Percentiles rank a stretch among this genome's conserved stretches.
Conservation (phyloP, 768 basidiomycete genomes). For the Panaeolus papilionaceus region DNA sequence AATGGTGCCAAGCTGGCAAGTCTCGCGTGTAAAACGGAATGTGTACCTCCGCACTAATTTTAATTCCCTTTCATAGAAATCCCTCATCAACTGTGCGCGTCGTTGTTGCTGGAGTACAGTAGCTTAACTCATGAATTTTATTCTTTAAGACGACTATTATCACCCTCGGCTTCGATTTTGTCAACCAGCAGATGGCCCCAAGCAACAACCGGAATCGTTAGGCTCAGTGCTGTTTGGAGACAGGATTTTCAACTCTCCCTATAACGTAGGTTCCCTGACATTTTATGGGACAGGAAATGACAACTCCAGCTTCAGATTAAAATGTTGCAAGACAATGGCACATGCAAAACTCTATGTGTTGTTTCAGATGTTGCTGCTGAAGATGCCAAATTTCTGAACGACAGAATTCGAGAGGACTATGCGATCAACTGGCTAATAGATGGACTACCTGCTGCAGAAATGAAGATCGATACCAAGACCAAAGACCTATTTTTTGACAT, state of each 20-base stretch:
- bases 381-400: constrained; percentile 89
- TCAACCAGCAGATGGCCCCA: constrained; percentile 72
- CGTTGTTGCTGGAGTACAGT: neutral
- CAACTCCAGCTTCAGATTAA: constrained; percentile 56
- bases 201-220: constrained; percentile 81
- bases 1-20: constrained; percentile 77
- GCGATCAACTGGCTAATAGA: constrained; percentile 95
- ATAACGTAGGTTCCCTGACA: constrained; percentile 61
- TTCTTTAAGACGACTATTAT: constrained; percentile 86
- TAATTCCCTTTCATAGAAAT: constrained; percentile 62
- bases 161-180: constrained; percentile 88
- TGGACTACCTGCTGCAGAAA: constrained; percentile 92
- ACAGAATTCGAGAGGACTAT: constrained; percentile 91
- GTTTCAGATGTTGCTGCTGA: constrained; percentile 59
- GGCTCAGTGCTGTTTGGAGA: constrained; percentile 98
- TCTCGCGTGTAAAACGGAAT: neutral
- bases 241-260: constrained; percentile 90
- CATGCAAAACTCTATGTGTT: constrained; percentile 80
- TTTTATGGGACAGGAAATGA: neutral
- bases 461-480: constrained; percentile 81
- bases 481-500: constrained; percentile 92
- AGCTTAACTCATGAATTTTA: neutral
- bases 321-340: constrained; percentile 78
- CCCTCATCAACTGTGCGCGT: constrained; percentile 81
- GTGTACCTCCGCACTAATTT: neutral